A percentile compares a stretch with the other conserved stretches of the same genome.
Conservation (phyloP, 257 asterid genomes). For the Plantago elongata region DNA sequence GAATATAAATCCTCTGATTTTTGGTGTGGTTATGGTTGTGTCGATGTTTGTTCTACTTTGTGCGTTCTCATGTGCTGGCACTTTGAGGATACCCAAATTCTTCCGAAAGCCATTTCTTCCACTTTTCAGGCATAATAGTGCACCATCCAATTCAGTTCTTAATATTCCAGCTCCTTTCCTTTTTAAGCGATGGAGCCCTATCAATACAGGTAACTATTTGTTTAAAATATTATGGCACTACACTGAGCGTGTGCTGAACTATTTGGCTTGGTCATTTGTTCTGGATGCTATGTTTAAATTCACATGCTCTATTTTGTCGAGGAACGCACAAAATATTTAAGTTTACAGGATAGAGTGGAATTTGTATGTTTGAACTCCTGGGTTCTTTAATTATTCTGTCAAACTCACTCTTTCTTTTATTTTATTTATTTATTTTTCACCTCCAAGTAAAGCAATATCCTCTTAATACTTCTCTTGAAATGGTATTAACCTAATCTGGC, state of each 20-base stretch:
- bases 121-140: slow-evolving; percentile 56
- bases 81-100: slow-evolving; percentile 53
- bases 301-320: too few relatives aligned
- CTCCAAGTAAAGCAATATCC: background rate
- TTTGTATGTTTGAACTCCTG: background rate
- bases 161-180: slow-evolving; percentile 64
- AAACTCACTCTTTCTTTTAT: background rate
- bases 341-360: too few relatives aligned
- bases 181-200: slow-evolving; percentile 91
- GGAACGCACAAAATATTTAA: too few relatives aligned
- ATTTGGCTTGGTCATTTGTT: too few relatives aligned
- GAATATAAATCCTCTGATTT: slow-evolving; percentile 47
- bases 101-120: slow-evolving; percentile 62
- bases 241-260: background rate
- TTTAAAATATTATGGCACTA: background rate
- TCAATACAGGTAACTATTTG: slow-evolving; percentile 52
- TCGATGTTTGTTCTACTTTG: slow-evolving; percentile 59
- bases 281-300: too few relatives aligned
- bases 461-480: background rate
- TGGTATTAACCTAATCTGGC: background rate
- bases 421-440: background rate
- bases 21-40: slow-evolving; percentile 46
- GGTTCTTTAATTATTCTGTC: background rate
- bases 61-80: slow-evolving; percentile 47
- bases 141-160: slow-evolving; percentile 53